A percentile compares a stretch with the other conserved stretches of the same genome.
phyloP scores from a whole-genome alignment of 768 basidiomycete species.

The Tylopilus rubrobrunneus region DNA sequence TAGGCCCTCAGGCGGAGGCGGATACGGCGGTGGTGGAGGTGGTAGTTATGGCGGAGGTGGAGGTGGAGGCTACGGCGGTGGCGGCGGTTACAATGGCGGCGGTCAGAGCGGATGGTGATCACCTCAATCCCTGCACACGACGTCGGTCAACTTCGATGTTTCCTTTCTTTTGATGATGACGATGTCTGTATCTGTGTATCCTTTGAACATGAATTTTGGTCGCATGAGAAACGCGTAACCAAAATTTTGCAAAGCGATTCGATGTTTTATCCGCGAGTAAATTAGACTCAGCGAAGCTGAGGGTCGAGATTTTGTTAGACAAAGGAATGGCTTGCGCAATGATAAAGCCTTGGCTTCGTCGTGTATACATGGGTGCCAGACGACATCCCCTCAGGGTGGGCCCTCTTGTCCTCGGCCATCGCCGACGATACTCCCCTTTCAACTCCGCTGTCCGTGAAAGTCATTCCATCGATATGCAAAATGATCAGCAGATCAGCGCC shows the following conservation, averaged over 20 bases:
- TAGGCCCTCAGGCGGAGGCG: conserved; percentile 26
- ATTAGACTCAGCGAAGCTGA: too few relatives aligned
- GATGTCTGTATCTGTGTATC: conserved; percentile 7
- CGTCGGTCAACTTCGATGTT: conserved; percentile 1
- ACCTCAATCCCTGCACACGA: conserved; percentile 4
- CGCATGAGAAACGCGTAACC: too few relatives aligned
- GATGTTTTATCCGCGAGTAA: too few relatives aligned
- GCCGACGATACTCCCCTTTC: background rate
- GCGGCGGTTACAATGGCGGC: background rate
- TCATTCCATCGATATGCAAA: background rate
- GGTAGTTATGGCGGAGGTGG: conserved; percentile 6
- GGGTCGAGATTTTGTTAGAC: too few relatives aligned
- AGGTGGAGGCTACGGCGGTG: background rate
- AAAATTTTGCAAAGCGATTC: too few relatives aligned
- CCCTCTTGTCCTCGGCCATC: background rate
- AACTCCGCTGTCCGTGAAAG: background rate
- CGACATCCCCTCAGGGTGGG: too few relatives aligned
- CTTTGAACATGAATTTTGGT: background rate
- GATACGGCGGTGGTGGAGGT: conserved; percentile 9
- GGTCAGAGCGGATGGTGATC: conserved; percentile 6
- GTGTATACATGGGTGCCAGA: too few relatives aligned
- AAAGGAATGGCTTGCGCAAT: too few relatives aligned
- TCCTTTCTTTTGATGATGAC: background rate
- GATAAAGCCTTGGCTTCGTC: too few relatives aligned
- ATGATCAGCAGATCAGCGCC: background rate